Evolutionary conservation across 1,139 yeast genomes (phyloP).

Genomic region (Magnusiomyces sp.): DNA sequence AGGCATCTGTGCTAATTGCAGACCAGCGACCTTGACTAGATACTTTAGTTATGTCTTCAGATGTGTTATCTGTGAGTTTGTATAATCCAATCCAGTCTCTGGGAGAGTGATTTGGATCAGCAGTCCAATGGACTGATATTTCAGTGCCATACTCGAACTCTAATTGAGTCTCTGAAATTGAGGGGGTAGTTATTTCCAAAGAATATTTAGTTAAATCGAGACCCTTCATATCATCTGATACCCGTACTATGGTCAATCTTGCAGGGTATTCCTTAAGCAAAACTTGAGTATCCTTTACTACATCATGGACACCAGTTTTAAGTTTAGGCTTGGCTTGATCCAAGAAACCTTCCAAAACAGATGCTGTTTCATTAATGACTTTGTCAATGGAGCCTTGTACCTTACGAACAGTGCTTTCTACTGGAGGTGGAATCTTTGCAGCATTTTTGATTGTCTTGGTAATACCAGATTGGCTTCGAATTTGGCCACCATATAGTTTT

Average conservation of each 20-base stretch:
- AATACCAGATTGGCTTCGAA: slow-evolving; percentile 45
- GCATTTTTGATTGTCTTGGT: slow-evolving; percentile 47
- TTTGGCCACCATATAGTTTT: slow-evolving; percentile 60
- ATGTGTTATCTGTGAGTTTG: slow-evolving; percentile 52
- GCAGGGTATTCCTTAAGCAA: slow-evolving; percentile 33
- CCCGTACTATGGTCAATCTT: slow-evolving; percentile 28
- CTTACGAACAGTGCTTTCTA: slow-evolving; percentile 25
- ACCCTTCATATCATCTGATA: slow-evolving; percentile 25
- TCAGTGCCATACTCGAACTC: slow-evolving; percentile 38
- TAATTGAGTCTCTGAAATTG: slow-evolving; percentile 4
- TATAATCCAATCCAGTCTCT: slow-evolving; percentile 79
- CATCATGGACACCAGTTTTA: slow-evolving; percentile 12
- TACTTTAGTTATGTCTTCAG: slow-evolving; percentile 50
- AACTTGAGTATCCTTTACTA: slow-evolving; percentile 27
- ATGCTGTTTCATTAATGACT: slow-evolving; percentile 30
- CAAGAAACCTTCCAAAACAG: slow-evolving; percentile 30
- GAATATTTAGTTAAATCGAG: slow-evolving; percentile 24
- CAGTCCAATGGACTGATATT: slow-evolving; percentile 47
- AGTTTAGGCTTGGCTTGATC: slow-evolving; percentile 27
- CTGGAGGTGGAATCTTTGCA: slow-evolving; percentile 23
- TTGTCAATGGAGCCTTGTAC: slow-evolving; percentile 33
- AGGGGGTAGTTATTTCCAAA: slow-evolving; percentile 16
- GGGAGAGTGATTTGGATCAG: slow-evolving; percentile 39
- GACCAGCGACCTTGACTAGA: slow-evolving; percentile 69
- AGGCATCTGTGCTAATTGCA: slow-evolving; percentile 37